Evolutionary conservation across 805 yeast species (phyloP), one percentile per base, ranked within the genome.

Genomic region (Saturnispora sekii): DNA sequence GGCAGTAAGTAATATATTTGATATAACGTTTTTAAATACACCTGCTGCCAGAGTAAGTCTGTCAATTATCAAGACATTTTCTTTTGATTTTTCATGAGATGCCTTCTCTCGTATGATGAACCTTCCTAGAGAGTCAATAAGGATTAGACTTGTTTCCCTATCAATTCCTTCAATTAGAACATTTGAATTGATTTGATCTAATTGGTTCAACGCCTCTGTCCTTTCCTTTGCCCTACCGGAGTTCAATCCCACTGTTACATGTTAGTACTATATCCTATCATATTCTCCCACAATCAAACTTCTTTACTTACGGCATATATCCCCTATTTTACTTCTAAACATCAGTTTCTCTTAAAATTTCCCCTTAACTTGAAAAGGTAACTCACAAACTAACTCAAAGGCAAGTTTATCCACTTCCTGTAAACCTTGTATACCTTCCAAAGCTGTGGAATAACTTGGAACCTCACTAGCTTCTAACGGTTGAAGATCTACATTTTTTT

Each of bases 171-270:
- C 49, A 43, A 47, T 53, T 43, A 51, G 54, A 47, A 51, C 57
- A 36, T 38, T 35, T 10, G 58, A 60, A 16, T 32, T 44, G 8
- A 60, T 47, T 15, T 61, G 62, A 10, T 67, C 67, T 26, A 76
- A 51, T 26, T 57, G 63, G 16, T 58, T 57, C 8, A 80, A 53
- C 0, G 74, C 82, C 40, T 72, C 76, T 49, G 65, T 74, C 33
- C 85, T 62, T 11, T 77, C 84, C 49, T 70, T 72, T 30, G 76
- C 62, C 53, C 73, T 79, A 3, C 69, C 48, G 1, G 85, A 79
- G 18, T 62, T 63, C 34, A 79, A 61, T 10, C 55, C 52, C 6
- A 38, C 62, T 53, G 40, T 28, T 9, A 28, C 1, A 32, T 17
- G 41, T 41, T 35, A 44, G 44, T 38, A 38, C 34, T 5, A 35